These are phyloP conservation scores for Alternaria metachromatica DNA, from an alignment of 2,329 filamentous ascomycete species.

Conservation along the genomic window DNA sequence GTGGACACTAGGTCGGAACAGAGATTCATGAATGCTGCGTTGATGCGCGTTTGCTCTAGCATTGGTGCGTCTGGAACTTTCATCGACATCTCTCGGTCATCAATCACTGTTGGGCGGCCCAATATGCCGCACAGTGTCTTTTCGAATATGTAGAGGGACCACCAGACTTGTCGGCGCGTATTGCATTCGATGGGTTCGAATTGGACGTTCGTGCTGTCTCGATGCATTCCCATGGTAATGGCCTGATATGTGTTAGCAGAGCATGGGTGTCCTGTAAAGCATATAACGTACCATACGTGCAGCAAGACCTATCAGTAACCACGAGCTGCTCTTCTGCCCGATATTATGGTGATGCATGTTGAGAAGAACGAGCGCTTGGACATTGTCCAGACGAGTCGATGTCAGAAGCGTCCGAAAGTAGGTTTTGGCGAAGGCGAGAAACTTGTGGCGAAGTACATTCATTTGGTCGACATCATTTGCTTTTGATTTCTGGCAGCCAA, in stretches of 20 bases:
- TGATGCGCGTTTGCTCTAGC: slow-evolving; percentile 25
- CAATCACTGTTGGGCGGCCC: slow-evolving; percentile 35
- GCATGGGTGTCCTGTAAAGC: background rate
- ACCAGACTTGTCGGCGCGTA: slow-evolving; percentile 35
- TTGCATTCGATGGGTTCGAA: slow-evolving; percentile 45
- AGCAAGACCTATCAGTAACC: slow-evolving; percentile 51
- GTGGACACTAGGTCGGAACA: slow-evolving; percentile 19
- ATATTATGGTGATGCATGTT: slow-evolving; percentile 52
- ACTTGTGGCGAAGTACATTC: slow-evolving; percentile 28
- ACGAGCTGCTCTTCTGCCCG: slow-evolving; percentile 52
- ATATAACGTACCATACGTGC: slow-evolving; percentile 45
- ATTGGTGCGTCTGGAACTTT: slow-evolving; percentile 25
- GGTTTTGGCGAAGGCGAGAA: slow-evolving; percentile 40
- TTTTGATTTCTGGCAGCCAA: slow-evolving; percentile 51
- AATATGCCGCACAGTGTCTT: slow-evolving; percentile 33
- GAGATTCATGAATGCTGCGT: slow-evolving; percentile 20
- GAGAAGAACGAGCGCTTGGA: slow-evolving; percentile 53
- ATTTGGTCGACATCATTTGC: slow-evolving; percentile 35
- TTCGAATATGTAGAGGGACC: slow-evolving; percentile 36
- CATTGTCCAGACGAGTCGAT: slow-evolving; percentile 50
- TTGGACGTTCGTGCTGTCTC: slow-evolving; percentile 48
- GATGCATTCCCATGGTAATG: slow-evolving; percentile 55
- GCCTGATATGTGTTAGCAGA: slow-evolving; percentile 29
- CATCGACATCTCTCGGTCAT: slow-evolving; percentile 33
- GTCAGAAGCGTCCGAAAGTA: slow-evolving; percentile 48